phyloP scores from a whole-genome alignment of 345 rosid species.

The Acer yangbiense region DNA sequence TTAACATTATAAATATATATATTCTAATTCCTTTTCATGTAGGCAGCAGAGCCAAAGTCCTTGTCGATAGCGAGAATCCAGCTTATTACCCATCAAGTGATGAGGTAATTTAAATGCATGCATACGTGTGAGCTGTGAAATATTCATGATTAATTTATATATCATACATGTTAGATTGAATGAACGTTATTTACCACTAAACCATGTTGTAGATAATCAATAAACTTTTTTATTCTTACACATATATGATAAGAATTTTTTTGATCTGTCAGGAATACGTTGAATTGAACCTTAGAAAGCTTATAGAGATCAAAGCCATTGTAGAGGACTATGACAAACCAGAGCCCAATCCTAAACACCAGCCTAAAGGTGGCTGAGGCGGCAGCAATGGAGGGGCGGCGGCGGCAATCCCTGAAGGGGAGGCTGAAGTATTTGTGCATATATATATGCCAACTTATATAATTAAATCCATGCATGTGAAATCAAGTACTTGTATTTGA shows the following conservation, averaged over 20 bases:
- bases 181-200: no score
- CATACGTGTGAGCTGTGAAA: background rate
- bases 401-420: background rate
- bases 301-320: background rate
- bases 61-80: slow-evolving; percentile 5
- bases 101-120: slow-evolving; percentile 18
- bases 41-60: slow-evolving; percentile 22
- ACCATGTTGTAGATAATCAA: no score
- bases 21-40: background rate
- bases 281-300: background rate
- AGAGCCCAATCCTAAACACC: background rate
- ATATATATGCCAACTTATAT: background rate
- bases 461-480: background rate
- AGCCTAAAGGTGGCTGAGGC: background rate
- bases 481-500: no score
- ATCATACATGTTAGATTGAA: no score
- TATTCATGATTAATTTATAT: background rate
- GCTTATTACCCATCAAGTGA: slow-evolving; percentile 12
- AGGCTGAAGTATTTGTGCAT: background rate
- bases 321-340: slow-evolving; percentile 6
- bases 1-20: no score
- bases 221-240: background rate
- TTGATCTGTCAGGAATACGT: background rate
- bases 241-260: background rate
- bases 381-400: background rate